phyloP scores from a whole-genome alignment of 2,329 filamentous ascomycete genomes.

The Diplodia sapinea region DNA sequence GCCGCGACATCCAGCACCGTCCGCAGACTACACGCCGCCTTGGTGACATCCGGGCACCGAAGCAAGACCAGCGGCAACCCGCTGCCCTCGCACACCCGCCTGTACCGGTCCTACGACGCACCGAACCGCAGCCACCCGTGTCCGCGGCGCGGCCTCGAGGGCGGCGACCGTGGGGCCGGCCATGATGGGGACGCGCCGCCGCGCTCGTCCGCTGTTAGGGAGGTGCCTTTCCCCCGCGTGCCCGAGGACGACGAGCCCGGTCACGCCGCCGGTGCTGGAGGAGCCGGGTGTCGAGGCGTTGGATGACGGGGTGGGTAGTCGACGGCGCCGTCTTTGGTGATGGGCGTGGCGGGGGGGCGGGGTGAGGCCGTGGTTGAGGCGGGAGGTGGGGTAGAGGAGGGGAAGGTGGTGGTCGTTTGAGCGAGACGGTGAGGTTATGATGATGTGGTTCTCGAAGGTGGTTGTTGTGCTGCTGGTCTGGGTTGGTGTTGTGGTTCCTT shows the following conservation, averaged over 20 bases:
- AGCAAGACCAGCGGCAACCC: constrained; percentile 60
- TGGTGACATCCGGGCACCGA: constrained; percentile 61
- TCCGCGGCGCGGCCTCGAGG: too few relatives aligned
- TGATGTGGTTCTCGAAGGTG: too few relatives aligned
- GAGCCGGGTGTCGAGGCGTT: constrained; percentile 60
- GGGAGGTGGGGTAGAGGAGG: too few relatives aligned
- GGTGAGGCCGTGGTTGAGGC: too few relatives aligned
- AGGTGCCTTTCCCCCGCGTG: constrained; percentile 56
- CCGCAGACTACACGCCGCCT: constrained; percentile 59
- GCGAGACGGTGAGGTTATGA: background rate
- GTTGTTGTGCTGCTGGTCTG: too few relatives aligned
- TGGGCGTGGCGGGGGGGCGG: constrained; percentile 60
- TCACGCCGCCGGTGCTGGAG: constrained; percentile 62
- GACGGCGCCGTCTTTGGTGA: constrained; percentile 55
- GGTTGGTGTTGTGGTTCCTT: too few relatives aligned
- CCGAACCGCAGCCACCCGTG: too few relatives aligned
- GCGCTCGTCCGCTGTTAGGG: constrained; percentile 57
- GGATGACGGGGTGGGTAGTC: constrained; percentile 61
- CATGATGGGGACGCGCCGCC: too few relatives aligned
- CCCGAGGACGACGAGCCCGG: too few relatives aligned
- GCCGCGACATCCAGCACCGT: constrained; percentile 61
- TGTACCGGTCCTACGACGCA: constrained; percentile 60
- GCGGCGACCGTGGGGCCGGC: too few relatives aligned
- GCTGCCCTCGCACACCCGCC: constrained; percentile 57
- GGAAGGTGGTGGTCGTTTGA: background rate